Percentiles rank a stretch among this genome's conserved stretches.
Conservation (phyloP, 1,284 basidiomycete genomes). For the Ceratobasidium sp. region DNA sequence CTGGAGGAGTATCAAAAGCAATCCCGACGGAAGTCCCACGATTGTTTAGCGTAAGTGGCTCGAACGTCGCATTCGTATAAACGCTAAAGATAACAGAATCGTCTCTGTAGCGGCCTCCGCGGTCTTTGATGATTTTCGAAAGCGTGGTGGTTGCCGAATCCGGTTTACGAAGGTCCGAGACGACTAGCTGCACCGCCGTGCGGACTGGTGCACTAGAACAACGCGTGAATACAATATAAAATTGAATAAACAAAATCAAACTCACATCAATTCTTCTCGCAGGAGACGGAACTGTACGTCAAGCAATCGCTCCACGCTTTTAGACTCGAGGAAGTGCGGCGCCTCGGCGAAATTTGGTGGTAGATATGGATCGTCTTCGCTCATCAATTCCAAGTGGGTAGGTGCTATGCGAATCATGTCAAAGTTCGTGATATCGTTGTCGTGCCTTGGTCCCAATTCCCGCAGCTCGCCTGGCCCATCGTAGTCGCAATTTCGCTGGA, state of each 20-base stretch:
- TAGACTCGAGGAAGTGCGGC: conserved; percentile 69
- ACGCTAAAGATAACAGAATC: conserved; percentile 69
- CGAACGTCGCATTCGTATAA: conserved; percentile 66
- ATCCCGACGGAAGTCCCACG: conserved; percentile 65
- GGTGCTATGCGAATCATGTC: conserved; percentile 71
- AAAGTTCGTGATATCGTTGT: conserved; percentile 75
- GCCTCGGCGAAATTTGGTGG: conserved; percentile 70
- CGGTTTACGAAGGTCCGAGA: conserved; percentile 60
- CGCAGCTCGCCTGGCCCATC: conserved; percentile 70
- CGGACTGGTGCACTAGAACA: conserved; percentile 65
- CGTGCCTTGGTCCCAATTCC: conserved; percentile 68
- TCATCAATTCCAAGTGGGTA: conserved; percentile 71
- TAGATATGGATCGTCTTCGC: conserved; percentile 63
- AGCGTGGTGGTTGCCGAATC: conserved; percentile 47
- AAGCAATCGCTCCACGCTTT: conserved; percentile 71
- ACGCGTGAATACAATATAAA: not conserved
- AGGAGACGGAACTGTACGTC: conserved; percentile 79
- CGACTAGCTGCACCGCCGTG: conserved; percentile 63
- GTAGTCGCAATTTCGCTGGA: conserved; percentile 62
- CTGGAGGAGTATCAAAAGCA: conserved; percentile 66
- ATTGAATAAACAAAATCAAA: conserved; percentile 40
- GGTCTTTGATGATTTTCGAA: conserved; percentile 45
- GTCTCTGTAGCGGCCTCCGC: conserved; percentile 54
- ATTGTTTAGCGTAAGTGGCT: conserved; percentile 60
- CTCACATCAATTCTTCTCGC: conserved; percentile 75